phyloP scores from a whole-genome alignment of 106 monocot species.

The Allium fistulosum region DNA sequence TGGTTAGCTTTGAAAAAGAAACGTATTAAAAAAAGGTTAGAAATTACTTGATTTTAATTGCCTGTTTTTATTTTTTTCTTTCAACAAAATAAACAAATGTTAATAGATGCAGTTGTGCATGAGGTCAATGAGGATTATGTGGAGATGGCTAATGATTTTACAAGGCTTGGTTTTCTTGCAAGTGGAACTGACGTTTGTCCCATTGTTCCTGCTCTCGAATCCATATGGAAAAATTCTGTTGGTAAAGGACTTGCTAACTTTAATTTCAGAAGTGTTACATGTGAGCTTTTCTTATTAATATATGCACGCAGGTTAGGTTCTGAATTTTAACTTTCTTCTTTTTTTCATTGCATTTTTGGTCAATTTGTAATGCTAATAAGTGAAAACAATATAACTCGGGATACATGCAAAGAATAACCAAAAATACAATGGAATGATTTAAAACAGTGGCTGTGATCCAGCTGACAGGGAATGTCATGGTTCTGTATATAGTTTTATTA shows the following conservation, averaged over 20 bases:
- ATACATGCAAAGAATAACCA: too few species aligned
- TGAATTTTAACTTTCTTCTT: too few species aligned
- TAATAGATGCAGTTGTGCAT: slow-evolving; percentile 98
- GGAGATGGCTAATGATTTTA: slow-evolving; percentile 99
- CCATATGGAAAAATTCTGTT: slow-evolving; percentile 96
- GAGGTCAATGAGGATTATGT: slow-evolving; percentile 99
- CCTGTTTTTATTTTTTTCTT: slow-evolving; percentile 12
- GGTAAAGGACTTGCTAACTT: slow-evolving; percentile 93
- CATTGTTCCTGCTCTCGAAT: slow-evolving; percentile 89
- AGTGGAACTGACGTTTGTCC: slow-evolving; percentile 94
- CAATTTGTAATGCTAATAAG: too few species aligned
- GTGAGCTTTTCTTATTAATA: slow-evolving; percentile 21
- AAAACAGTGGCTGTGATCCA: too few species aligned
- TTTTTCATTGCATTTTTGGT: too few species aligned
- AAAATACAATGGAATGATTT: too few species aligned
- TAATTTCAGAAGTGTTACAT: slow-evolving; percentile 93
- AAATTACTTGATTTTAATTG: slow-evolving; percentile 2
- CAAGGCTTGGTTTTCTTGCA: slow-evolving; percentile 96
- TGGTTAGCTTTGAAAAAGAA: slow-evolving; percentile 7
- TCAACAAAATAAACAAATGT: slow-evolving; percentile 97
- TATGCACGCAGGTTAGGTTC: too few species aligned
- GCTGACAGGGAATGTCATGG: too few species aligned
- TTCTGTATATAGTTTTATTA: too few species aligned
- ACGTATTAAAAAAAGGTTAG: not conserved
- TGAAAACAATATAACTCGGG: too few species aligned